phyloP scores from a whole-genome alignment of 2,329 filamentous ascomycete species.

The Coniochaeta hoffmannii region DNA sequence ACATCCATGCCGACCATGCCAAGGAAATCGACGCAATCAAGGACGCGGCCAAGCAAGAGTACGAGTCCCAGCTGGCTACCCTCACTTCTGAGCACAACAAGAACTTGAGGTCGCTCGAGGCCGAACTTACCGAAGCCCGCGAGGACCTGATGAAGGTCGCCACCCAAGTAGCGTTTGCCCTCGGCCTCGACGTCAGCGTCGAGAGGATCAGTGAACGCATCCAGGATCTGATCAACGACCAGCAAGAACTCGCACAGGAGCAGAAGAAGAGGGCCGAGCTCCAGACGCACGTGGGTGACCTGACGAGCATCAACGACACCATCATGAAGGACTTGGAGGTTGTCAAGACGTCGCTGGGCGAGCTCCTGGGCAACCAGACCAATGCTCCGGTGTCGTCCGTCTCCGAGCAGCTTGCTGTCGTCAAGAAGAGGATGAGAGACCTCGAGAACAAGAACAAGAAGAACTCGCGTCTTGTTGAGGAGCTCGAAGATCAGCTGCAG shows the following conservation, averaged over 20 bases:
- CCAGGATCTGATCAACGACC: constrained; percentile 46
- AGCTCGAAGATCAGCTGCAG: constrained; percentile 93
- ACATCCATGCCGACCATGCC: constrained; percentile 41
- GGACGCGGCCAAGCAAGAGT: constrained; percentile 41
- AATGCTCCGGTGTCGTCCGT: constrained; percentile 39
- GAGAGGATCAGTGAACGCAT: constrained; percentile 60
- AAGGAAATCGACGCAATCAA: constrained; percentile 35
- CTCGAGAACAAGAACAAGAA: constrained; percentile 71
- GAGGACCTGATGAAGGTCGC: constrained; percentile 60
- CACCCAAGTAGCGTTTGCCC: constrained; percentile 51
- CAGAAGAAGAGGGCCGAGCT: constrained; percentile 53
- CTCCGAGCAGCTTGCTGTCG: constrained; percentile 47
- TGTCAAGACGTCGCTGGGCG: constrained; percentile 46
- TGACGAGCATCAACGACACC: constrained; percentile 50
- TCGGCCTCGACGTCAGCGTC: constrained; percentile 58
- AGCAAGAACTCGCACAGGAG: constrained; percentile 52
- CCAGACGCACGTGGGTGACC: constrained; percentile 44
- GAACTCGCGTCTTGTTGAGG: constrained; percentile 84
- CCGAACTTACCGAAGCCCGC: constrained; percentile 57
- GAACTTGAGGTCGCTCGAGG: constrained; percentile 47
- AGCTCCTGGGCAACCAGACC: constrained; percentile 39
- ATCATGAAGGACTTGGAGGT: constrained; percentile 56
- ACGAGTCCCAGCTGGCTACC: constrained; percentile 49
- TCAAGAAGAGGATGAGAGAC: constrained; percentile 60
- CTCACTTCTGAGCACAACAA: constrained; percentile 56